Evolutionary conservation across 2,329 filamentous ascomycete genomes (phyloP), one percentile per base, ranked within the genome.

Genomic region (Albifimbria verrucaria): DNA sequence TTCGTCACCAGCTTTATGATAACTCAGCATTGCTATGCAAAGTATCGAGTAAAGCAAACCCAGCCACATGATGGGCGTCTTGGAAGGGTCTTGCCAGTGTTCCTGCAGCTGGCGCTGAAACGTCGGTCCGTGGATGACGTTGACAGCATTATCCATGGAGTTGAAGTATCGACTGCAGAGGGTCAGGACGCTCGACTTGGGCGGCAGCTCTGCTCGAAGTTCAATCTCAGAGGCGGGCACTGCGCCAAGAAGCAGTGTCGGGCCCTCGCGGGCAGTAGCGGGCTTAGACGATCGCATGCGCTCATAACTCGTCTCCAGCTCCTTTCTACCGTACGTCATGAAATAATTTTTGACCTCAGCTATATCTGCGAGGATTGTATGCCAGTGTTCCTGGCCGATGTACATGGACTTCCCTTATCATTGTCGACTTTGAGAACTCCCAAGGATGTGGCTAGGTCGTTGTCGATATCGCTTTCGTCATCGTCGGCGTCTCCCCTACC

Each of bases 271-370:
- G 24, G 82, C 79, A 2, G 76, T 74, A 24, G 74, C 73, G 17
- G 86, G 79, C 62, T 88, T 90, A 39, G 83, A 83, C 44, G 83
- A 83, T 66, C 87, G 82, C 49, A 96, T 85, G 62, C 85, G 88
- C 62, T 89, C 85, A 61, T 90, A 85, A 61, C 92, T 92, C 54
- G 86, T 86, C 66, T 95, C 90, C 55, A 93, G 80, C 59, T 97
- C 92, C 65, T 94, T 92, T 69, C 94, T 95, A n/a, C 32, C 32
- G 72, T 97, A 91, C 32, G 81, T 84, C 18, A 75, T 73, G 64
- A 96, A 97, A 72, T 94, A 97, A 61, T 88, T 92, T 67, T 93
- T 96, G 23, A 99, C 93, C 74, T 99, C 94, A 10, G 90, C 80
- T 58, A 99, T 94, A 69, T 92, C 89, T 60, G 84, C 79, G 51